Percentiles rank a stretch among this genome's conserved stretches.
These are phyloP conservation scores for Boletellus emodensis DNA, from an alignment of 768 basidiomycete species.

Conservation along the genomic window DNA sequence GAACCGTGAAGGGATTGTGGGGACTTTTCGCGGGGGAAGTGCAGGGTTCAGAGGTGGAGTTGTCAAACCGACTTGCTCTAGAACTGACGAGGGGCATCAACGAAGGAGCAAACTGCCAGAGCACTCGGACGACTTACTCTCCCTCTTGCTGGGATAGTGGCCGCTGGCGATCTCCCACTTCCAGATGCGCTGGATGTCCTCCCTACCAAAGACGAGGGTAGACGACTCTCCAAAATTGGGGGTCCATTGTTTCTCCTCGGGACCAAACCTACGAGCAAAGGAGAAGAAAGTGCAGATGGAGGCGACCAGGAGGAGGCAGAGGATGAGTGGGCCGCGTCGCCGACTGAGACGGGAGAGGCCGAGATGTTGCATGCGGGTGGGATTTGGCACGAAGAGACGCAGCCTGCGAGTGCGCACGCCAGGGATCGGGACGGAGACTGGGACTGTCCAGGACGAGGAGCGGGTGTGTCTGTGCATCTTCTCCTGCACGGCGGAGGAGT, in stretches of 20 bases:
- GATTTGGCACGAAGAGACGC: slow-evolving; percentile 58
- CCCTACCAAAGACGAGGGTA: slow-evolving; percentile 69
- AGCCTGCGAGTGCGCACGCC: slow-evolving; percentile 52
- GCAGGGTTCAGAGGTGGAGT: slow-evolving; percentile 65
- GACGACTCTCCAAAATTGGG: slow-evolving; percentile 55
- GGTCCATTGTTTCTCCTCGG: slow-evolving; percentile 61
- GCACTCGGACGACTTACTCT: slow-evolving; percentile 48
- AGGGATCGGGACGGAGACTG: slow-evolving; percentile 58
- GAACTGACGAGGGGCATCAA: slow-evolving; percentile 45
- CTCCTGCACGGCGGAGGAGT: slow-evolving; percentile 61
- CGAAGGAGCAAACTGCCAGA: not conserved
- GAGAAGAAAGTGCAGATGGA: slow-evolving; percentile 56
- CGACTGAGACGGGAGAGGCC: slow-evolving; percentile 55
- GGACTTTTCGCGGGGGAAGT: slow-evolving; percentile 52
- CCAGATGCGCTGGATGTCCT: slow-evolving; percentile 90
- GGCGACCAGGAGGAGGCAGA: slow-evolving; percentile 45
- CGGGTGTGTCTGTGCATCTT: slow-evolving; percentile 51
- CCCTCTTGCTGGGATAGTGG: slow-evolving; percentile 83
- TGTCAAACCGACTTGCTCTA: slow-evolving; percentile 60
- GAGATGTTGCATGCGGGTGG: slow-evolving; percentile 54
- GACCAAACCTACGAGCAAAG: slow-evolving; percentile 56
- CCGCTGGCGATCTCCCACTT: slow-evolving; percentile 92
- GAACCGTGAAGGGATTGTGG: slow-evolving; percentile 46
- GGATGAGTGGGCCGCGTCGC: slow-evolving; percentile 50
- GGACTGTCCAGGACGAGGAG: slow-evolving; percentile 53